phyloP scores from a whole-genome alignment of 805 yeast species.

The Teunomyces cretensis region DNA sequence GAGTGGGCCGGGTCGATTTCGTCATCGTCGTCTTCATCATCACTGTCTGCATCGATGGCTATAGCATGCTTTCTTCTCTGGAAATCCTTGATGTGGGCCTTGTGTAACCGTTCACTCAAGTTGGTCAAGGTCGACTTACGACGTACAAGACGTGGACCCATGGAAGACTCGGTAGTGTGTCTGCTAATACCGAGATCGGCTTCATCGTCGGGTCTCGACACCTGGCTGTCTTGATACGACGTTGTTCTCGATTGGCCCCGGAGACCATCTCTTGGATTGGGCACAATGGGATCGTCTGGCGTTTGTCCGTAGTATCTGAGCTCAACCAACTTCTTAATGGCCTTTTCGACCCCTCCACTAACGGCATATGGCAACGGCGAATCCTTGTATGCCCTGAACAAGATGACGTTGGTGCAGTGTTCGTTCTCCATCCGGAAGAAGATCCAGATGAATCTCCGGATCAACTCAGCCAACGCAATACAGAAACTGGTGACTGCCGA shows the following conservation, averaged over 20 bases:
- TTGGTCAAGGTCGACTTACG: slow-evolving; percentile 38
- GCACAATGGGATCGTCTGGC: slow-evolving; percentile 2
- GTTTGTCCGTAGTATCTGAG: slow-evolving; percentile 21
- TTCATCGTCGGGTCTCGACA: slow-evolving; percentile 7
- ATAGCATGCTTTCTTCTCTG: slow-evolving; percentile 55
- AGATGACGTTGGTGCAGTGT: slow-evolving; percentile 84
- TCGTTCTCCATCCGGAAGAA: slow-evolving; percentile 94
- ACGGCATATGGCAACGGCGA: slow-evolving; percentile 77
- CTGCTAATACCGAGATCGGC: slow-evolving; percentile 10
- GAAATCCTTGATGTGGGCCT: slow-evolving; percentile 84
- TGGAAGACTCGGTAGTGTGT: slow-evolving; percentile 4
- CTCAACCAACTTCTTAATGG: slow-evolving; percentile 36
- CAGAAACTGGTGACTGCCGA: slow-evolving; percentile 83
- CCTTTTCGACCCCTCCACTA: slow-evolving; percentile 31
- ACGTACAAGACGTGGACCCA: slow-evolving; percentile 12
- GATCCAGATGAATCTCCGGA: slow-evolving; percentile 87
- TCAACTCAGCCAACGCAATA: slow-evolving; percentile 77
- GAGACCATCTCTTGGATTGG: not conserved
- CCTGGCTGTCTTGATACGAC: not conserved
- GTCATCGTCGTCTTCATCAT: slow-evolving; percentile 27
- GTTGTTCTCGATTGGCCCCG: not conserved
- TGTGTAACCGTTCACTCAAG: slow-evolving; percentile 57
- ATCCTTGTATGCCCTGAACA: slow-evolving; percentile 86
- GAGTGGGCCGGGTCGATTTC: slow-evolving; percentile 18
- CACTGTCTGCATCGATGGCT: slow-evolving; percentile 29